Evolutionary conservation across 108 stramenopile species (phyloP).

Genomic region (Hondaea fermentalgiana): DNA sequence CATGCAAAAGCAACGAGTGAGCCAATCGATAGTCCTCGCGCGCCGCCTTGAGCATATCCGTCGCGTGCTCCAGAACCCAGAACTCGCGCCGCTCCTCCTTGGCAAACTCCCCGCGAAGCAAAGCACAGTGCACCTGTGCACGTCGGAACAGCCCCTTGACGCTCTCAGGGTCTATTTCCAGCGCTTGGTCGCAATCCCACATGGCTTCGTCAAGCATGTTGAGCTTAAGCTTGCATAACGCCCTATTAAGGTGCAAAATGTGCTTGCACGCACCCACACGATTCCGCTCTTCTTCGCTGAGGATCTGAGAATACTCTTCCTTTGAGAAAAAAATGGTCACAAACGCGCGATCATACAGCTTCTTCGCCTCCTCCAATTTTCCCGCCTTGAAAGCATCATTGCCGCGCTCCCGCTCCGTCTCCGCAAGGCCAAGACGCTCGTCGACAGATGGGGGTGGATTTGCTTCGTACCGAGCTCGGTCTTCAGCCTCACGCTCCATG

Average conservation of each 20-base stretch:
- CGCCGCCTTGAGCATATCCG: neutral
- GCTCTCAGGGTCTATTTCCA: neutral
- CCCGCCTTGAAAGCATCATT: neutral
- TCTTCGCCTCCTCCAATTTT: neutral
- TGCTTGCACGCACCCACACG: neutral
- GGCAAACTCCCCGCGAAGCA: neutral
- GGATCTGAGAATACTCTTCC: neutral
- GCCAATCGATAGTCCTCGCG: neutral
- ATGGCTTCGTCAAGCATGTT: neutral
- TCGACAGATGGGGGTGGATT: neutral
- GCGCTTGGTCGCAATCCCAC: conserved; percentile 8
- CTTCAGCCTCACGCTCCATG: neutral
- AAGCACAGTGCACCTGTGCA: neutral
- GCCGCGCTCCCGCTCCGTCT: neutral
- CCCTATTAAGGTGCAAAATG: neutral
- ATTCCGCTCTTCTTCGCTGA: neutral
- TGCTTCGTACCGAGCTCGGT: neutral
- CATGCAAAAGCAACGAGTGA: neutral
- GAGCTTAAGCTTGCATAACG: neutral
- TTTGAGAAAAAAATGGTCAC: neutral
- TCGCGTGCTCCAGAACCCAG: conserved; percentile 1
- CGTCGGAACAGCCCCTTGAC: neutral
- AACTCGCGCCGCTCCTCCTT: conserved; percentile 17
- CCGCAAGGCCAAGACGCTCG: neutral
- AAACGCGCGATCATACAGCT: neutral